These are phyloP conservation scores for Ogataea chonburiensis DNA, from an alignment of 805 yeast species.

Conservation along the genomic window DNA sequence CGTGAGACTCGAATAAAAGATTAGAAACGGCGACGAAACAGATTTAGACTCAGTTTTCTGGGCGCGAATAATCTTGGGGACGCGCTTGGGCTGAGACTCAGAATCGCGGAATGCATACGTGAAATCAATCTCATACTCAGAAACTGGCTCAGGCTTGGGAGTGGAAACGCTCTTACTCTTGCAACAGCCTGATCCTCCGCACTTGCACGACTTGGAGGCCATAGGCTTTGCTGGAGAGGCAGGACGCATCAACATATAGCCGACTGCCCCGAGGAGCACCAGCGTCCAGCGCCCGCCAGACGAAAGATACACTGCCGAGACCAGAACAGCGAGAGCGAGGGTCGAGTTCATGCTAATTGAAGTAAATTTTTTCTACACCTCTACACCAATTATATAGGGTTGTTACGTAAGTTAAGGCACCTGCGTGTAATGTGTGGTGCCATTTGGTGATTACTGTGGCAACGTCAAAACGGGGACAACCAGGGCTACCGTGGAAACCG, in stretches of 20 bases:
- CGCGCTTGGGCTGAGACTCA: not conserved
- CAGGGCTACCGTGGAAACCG: too few relatives aligned
- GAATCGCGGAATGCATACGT: constrained; percentile 8
- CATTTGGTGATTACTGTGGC: too few relatives aligned
- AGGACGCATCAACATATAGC: constrained; percentile 1
- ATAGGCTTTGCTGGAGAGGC: not conserved
- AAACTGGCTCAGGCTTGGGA: constrained; percentile 1
- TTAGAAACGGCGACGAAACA: constrained; percentile 34
- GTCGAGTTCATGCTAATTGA: constrained; percentile 4
- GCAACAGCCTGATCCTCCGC: constrained; percentile 10
- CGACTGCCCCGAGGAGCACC: constrained; percentile 27
- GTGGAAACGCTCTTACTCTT: not conserved
- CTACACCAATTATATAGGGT: too few relatives aligned
- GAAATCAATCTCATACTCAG: constrained; percentile 14
- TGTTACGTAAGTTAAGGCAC: too few relatives aligned
- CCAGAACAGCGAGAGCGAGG: constrained; percentile 9
- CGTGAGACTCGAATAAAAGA: constrained; percentile 83
- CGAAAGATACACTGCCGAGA: constrained; percentile 28
- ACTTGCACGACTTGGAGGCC: constrained; percentile 3
- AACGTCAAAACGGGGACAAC: too few relatives aligned
- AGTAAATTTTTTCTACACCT: constrained; percentile 1
- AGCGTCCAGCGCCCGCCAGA: constrained; percentile 46
- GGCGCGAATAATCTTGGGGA: constrained; percentile 5
- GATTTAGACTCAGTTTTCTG: constrained; percentile 26
- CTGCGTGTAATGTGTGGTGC: too few relatives aligned